Percentiles rank a stretch among this genome's conserved stretches.
Conservation (phyloP, 1,284 basidiomycete species). For the Mycena citricolor region DNA sequence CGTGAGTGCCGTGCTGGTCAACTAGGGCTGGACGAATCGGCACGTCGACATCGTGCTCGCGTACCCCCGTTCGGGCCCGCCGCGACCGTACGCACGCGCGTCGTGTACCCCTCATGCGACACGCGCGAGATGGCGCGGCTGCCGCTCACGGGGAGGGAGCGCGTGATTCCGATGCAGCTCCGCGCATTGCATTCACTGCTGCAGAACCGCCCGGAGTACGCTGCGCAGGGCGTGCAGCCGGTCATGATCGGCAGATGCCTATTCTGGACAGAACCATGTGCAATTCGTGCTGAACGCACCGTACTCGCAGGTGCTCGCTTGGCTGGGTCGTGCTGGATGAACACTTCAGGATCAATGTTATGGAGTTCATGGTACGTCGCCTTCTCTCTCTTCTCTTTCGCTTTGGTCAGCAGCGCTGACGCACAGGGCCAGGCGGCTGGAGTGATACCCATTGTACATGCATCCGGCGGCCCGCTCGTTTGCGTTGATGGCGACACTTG, state of each 20-base stretch:
- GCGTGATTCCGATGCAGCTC: slow-evolving; percentile 77
- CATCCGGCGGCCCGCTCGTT: too few relatives aligned
- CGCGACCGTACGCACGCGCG: slow-evolving; percentile 36
- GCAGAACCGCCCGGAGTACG: slow-evolving; percentile 58
- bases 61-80: slow-evolving; percentile 27
- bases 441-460: too few relatives aligned
- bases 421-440: too few relatives aligned
- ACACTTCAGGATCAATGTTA: too few relatives aligned
- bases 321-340: too few relatives aligned
- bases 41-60: slow-evolving; percentile 77
- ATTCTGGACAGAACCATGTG: too few relatives aligned
- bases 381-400: too few relatives aligned
- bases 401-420: too few relatives aligned
- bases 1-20: slow-evolving; percentile 86
- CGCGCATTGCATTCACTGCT: slow-evolving; percentile 67
- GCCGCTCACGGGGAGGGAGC: slow-evolving; percentile 58
- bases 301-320: too few relatives aligned
- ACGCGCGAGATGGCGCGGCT: slow-evolving; percentile 72
- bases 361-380: too few relatives aligned
- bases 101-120: slow-evolving; percentile 94
- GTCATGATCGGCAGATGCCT: slow-evolving; percentile 83
- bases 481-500: too few relatives aligned
- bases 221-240: slow-evolving; percentile 44
- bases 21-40: slow-evolving; percentile 92
- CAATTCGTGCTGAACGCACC: too few relatives aligned